Percentiles rank a stretch among this genome's conserved stretches.
Conservation (phyloP, 2,329 filamentous ascomycete genomes). For the Emmonsiellopsis sp. region DNA sequence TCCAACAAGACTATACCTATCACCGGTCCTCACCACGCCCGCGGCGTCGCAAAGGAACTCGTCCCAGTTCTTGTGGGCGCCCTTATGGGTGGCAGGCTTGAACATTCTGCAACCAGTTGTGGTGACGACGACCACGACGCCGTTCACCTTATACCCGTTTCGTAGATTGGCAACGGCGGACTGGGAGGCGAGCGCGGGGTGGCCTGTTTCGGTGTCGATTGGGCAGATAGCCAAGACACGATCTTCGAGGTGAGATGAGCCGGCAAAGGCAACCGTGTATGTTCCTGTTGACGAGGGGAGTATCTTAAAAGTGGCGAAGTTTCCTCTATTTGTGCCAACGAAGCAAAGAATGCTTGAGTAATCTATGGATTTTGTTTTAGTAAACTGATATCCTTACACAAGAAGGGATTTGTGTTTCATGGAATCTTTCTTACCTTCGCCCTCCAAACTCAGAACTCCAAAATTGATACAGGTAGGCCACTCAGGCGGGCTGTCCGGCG, state of each 20-base stretch:
- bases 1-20: constrained; percentile 69
- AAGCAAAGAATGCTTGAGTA: constrained; percentile 93
- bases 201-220: constrained; percentile 68
- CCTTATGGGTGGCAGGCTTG: constrained; percentile 73
- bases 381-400: neutral
- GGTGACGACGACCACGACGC: constrained; percentile 70
- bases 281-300: constrained; percentile 60
- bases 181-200: constrained; percentile 65
- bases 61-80: constrained; percentile 86
- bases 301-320: constrained; percentile 81
- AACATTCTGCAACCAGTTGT: constrained; percentile 72
- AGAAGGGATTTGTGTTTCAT: neutral
- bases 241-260: constrained; percentile 57
- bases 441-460: constrained; percentile 83
- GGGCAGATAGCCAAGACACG: constrained; percentile 67
- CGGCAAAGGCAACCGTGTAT: constrained; percentile 65
- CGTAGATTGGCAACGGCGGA: constrained; percentile 65
- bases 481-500: constrained; percentile 47
- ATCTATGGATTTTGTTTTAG: constrained; percentile 35
- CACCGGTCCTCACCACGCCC: constrained; percentile 62
- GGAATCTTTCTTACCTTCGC: constrained; percentile 49
- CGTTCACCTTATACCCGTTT: constrained; percentile 65
- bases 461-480: constrained; percentile 81
- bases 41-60: constrained; percentile 74
- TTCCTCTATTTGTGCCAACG: constrained; percentile 77